These are phyloP conservation scores for Volvox africanus DNA, from an alignment of 139 green algal species.

Conservation along the genomic window DNA sequence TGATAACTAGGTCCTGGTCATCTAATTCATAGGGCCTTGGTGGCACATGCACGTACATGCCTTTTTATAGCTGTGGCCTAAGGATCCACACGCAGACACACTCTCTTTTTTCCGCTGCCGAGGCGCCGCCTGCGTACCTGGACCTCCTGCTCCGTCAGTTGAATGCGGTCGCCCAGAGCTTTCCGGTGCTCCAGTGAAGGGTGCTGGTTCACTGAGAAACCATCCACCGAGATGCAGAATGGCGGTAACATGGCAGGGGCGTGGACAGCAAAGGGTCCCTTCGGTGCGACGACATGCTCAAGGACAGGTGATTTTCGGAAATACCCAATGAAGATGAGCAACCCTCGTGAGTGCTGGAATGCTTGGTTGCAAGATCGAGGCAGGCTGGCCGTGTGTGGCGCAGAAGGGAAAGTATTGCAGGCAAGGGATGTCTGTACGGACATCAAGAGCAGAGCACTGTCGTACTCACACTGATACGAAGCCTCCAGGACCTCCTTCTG, in stretches of 20 bases:
- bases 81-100: not conserved
- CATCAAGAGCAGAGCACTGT: not conserved
- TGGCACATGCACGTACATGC: too few relatives aligned
- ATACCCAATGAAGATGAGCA: too few relatives aligned
- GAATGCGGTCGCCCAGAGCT: constrained; percentile 73
- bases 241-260: not conserved
- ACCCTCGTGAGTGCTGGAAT: too few relatives aligned
- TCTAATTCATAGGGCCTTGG: too few relatives aligned
- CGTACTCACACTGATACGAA: constrained; percentile 69
- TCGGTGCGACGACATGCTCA: too few relatives aligned
- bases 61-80: too few relatives aligned
- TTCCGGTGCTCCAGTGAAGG: constrained; percentile 68
- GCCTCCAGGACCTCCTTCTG: constrained; percentile 87
- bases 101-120: too few relatives aligned
- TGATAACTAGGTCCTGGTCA: too few relatives aligned
- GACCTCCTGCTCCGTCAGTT: constrained; percentile 82
- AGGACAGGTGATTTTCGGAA: too few relatives aligned
- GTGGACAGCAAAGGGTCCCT: too few relatives aligned
- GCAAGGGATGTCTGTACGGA: not conserved
- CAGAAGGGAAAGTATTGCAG: too few relatives aligned
- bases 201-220: constrained; percentile 70
- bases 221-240: not conserved
- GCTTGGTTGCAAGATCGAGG: not conserved
- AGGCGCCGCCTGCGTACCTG: constrained; percentile 56
- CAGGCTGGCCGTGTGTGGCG: not conserved